These are phyloP conservation scores for Tetradesmus lagerheimii DNA, from an alignment of 139 green algal species.

Conservation along the genomic window DNA sequence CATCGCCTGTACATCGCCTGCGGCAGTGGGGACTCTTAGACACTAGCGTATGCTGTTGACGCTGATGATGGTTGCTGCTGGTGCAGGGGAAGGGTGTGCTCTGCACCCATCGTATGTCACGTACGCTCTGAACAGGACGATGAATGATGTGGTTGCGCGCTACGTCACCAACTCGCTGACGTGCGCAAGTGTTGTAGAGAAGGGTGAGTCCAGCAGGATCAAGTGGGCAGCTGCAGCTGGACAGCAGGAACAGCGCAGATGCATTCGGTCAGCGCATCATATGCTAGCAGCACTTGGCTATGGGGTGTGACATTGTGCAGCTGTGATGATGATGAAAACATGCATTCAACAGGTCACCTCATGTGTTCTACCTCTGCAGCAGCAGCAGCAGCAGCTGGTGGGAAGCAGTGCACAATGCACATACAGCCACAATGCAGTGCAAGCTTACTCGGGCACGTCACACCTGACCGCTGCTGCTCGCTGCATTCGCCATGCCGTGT, in stretches of 20 bases:
- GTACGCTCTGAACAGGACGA: conserved; percentile 4
- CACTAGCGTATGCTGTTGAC: not conserved
- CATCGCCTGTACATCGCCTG: not conserved
- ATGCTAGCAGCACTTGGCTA: not conserved
- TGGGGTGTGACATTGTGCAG: not conserved
- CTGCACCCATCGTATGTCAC: conserved; percentile 33
- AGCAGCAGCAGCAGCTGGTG: not conserved
- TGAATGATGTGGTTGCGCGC: not conserved
- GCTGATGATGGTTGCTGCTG: too few relatives aligned
- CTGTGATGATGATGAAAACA: not conserved
- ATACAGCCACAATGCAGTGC: not conserved
- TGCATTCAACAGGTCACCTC: not conserved
- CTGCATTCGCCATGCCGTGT: not conserved
- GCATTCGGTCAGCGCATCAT: too few relatives aligned
- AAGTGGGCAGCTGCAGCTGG: not conserved
- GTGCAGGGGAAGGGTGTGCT: conserved; percentile 34
- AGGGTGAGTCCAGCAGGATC: not conserved
- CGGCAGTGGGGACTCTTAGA: not conserved
- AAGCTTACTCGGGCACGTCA: not conserved
- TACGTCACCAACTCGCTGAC: conserved; percentile 20
- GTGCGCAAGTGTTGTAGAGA: conserved; percentile 23
- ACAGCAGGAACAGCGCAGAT: too few relatives aligned
- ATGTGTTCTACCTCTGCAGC: not conserved
- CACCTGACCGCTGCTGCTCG: not conserved
- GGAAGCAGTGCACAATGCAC: not conserved